A percentile compares a stretch with the other conserved stretches of the same genome.
Evolutionary conservation across 2,329 filamentous ascomycete species (phyloP).

Genomic region (Nemania abortiva): DNA sequence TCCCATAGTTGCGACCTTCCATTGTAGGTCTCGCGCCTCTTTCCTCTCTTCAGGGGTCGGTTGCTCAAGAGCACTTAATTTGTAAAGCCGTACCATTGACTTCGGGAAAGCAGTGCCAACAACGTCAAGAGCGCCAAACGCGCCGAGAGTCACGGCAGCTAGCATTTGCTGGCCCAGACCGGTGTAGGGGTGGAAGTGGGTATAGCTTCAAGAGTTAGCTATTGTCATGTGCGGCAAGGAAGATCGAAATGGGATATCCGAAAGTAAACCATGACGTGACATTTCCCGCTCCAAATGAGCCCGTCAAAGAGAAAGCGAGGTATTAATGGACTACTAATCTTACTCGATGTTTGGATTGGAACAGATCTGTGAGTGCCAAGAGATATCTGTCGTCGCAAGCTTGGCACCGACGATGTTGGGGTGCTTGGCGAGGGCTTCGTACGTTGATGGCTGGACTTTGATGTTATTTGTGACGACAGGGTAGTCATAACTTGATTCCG

Average conservation of each 20-base stretch:
- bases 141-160: constrained; percentile 71
- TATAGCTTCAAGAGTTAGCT: constrained; percentile 53
- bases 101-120: constrained; percentile 74
- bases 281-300: neutral
- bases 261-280: neutral
- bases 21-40: constrained; percentile 70
- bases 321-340: constrained; percentile 59
- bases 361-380: constrained; percentile 72
- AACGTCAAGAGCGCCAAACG: constrained; percentile 75
- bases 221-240: constrained; percentile 4
- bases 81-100: constrained; percentile 69
- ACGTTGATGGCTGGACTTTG: constrained; percentile 68
- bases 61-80: constrained; percentile 55
- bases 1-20: constrained; percentile 47
- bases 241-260: constrained; percentile 8
- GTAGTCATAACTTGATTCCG: constrained; percentile 61
- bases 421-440: constrained; percentile 68
- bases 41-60: constrained; percentile 59
- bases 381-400: constrained; percentile 73
- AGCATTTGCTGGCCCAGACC: constrained; percentile 76
- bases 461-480: constrained; percentile 75
- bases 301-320: neutral
- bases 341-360: constrained; percentile 60
- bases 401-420: constrained; percentile 77
- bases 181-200: constrained; percentile 72